Base-by-base conservation (phyloP, 2,329 filamentous ascomycete species). In the Cladosporium austrohemisphaericum region DNA sequence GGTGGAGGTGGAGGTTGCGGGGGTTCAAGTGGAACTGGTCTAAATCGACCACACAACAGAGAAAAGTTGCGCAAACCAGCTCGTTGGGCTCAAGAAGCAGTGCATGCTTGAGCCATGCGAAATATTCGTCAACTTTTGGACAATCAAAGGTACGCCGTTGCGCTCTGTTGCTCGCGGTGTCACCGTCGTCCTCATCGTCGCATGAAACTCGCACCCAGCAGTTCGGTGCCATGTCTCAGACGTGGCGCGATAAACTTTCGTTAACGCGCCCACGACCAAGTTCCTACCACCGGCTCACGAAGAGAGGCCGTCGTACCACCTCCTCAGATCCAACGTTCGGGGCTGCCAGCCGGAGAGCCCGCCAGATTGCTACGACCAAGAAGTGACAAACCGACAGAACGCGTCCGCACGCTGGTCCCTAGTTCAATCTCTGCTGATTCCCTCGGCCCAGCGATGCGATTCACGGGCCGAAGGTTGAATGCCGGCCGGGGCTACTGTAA, bases 401-500 rank as follows among this genome's bases (percentile, higher is more conserved):
- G 19, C 40, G 36, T 31, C 22, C 9, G 28, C 3, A 26, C 25
- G 25, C 11, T 18, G 16, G 25, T 20, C 26, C 25, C 25, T 29
- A n/a, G n/a, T n/a, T n/a, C n/a, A n/a, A n/a, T n/a, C n/a, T 41
- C 40, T 29, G 40, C 40, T 41, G 40, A n/a, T n/a, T 41, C 26
- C n/a, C 26, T 31, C 40, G 25, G 40, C 25, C 16, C n/a, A 18
- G 14, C 41, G 4, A 19, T 18, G 19, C 41, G 41, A 44, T 19
- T 44, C 41, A 25, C 41, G 41, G 41, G 18, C 41, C 41, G 41
- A 44, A 44, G 41, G 41, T 44, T 44, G 25, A 31, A 44, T 13
- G 35, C 35, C 35, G 35, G 35, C 4, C 35, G 11, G 35, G 16
- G 35, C 19, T 38, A 22, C 11, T 5, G 29, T 4, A 6, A 13